Conservation (phyloP, 768 basidiomycete genomes). For the Psilocybe cubensis region DNA sequence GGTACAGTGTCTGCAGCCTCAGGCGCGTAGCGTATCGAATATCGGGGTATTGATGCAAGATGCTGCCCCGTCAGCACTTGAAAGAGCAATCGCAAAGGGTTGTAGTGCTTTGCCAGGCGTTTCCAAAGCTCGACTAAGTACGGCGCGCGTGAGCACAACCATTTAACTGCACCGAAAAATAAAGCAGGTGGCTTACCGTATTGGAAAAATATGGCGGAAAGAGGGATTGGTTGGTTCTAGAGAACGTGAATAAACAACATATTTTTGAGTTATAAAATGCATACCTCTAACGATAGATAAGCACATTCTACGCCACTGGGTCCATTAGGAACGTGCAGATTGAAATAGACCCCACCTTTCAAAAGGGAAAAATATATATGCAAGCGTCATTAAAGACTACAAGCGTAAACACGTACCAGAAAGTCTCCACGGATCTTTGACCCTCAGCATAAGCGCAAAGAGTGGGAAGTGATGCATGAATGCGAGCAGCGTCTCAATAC, state of each 20-base stretch:
- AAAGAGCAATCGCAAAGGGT: constrained; percentile 56
- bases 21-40: constrained; percentile 37
- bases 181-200: constrained; percentile 46
- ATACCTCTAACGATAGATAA: constrained; percentile 37
- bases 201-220: constrained; percentile 58
- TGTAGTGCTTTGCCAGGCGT: constrained; percentile 57
- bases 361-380: background rate
- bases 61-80: constrained; percentile 51
- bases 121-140: constrained; percentile 51
- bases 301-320: background rate
- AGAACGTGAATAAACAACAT: background rate
- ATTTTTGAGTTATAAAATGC: background rate
- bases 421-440: constrained; percentile 82
- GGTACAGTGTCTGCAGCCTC: background rate
- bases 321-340: constrained; percentile 10
- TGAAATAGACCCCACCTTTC: constrained; percentile 27
- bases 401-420: constrained; percentile 61
- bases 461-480: constrained; percentile 94
- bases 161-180: background rate
- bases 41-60: constrained; percentile 51
- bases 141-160: background rate
- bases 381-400: background rate
- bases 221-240: constrained; percentile 58
- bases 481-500: constrained; percentile 65
- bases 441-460: constrained; percentile 81